These are phyloP conservation scores for Coemansia sp. DNA, from an alignment of 192 early-diverging fungal genomes.

Conservation along the genomic window DNA sequence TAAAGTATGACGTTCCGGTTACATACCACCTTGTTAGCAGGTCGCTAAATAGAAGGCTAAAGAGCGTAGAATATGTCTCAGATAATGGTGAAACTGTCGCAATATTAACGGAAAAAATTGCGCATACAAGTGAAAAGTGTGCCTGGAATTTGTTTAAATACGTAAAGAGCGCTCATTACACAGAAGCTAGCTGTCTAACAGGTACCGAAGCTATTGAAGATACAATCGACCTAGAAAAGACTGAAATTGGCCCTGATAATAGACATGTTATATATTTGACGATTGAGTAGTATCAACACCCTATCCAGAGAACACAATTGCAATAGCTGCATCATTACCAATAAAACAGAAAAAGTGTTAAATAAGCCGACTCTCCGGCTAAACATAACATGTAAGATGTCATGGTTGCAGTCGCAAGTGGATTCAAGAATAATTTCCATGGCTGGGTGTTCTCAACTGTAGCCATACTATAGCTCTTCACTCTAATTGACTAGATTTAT, in stretches of 20 bases:
- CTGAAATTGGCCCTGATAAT: not conserved
- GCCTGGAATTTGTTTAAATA: not conserved
- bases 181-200: not conserved
- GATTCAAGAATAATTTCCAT: no score
- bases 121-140: not conserved
- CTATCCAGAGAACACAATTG: no score
- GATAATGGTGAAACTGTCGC: not conserved
- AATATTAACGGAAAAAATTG: not conserved
- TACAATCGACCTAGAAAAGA: not conserved
- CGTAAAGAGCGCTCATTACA: not conserved
- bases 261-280: not conserved
- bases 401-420: no score
- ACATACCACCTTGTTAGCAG: not conserved
- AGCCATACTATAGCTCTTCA: no score
- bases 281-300: not conserved
- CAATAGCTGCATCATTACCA: no score
- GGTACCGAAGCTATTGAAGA: not conserved
- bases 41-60: not conserved
- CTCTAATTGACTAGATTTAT: no score
- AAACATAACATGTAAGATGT: no score
- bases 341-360: not conserved
- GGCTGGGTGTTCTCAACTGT: no score
- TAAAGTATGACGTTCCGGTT: not conserved
- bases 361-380: not conserved
- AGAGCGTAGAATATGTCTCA: not conserved